phyloP scores from a whole-genome alignment of 768 basidiomycete genomes.

The Pulveroboletus sp. region DNA sequence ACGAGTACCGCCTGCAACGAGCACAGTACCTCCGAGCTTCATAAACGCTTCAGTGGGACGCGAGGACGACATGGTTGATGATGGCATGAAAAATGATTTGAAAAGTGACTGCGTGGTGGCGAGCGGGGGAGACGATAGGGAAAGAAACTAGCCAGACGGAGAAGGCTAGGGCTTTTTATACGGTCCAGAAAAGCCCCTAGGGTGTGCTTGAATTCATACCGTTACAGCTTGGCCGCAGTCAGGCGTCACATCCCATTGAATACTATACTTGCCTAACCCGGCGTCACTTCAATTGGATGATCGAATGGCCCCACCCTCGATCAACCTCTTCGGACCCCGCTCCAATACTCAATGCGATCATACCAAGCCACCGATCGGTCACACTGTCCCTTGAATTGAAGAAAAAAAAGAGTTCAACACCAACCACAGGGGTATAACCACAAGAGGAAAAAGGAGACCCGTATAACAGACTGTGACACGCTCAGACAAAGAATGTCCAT shows the following conservation, averaged over 20 bases:
- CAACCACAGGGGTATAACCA: constrained; percentile 10
- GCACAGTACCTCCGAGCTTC: constrained; percentile 36
- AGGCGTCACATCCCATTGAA: constrained; percentile 6
- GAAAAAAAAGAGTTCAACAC: neutral
- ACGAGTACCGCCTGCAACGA: constrained; percentile 62
- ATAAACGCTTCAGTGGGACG: constrained; percentile 1
- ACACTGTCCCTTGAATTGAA: constrained; percentile 8
- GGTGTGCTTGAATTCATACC: no score
- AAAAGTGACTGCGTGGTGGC: constrained; percentile 5
- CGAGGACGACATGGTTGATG: constrained; percentile 4
- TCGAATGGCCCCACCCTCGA: constrained; percentile 17
- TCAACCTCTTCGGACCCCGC: neutral
- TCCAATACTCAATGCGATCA: neutral
- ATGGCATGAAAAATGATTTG: neutral
- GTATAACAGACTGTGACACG: no score
- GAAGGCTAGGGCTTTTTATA: constrained; percentile 9
- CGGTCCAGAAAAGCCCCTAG: constrained; percentile 13
- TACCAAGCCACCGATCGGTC: constrained; percentile 1
- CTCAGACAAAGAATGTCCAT: constrained; percentile 6
- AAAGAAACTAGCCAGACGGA: no score
- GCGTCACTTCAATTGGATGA: constrained; percentile 3
- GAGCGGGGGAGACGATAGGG: neutral
- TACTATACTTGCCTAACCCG: constrained; percentile 5
- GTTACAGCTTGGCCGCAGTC: no score
- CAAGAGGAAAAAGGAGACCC: no score